These are phyloP conservation scores for Rhytidhysteron rufulum DNA, from an alignment of 2,329 filamentous ascomycete genomes.

Conservation along the genomic window DNA sequence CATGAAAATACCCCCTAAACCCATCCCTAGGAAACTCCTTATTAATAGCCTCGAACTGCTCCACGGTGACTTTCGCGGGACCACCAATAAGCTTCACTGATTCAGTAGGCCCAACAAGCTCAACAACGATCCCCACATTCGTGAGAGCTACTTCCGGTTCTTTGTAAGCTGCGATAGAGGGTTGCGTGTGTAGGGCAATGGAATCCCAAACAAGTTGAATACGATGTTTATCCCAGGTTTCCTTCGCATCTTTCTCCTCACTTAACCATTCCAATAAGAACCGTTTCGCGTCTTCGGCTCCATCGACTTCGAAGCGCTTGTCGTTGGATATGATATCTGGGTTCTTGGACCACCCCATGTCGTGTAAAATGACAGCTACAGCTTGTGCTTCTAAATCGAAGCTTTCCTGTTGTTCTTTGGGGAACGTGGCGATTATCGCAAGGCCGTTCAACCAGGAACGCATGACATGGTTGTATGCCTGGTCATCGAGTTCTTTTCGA, in stretches of 20 bases:
- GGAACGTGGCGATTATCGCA: constrained; percentile 28
- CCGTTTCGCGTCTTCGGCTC: constrained; percentile 42
- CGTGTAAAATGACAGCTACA: too few species aligned
- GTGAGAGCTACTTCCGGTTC: constrained; percentile 6
- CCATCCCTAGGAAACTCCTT: constrained; percentile 33
- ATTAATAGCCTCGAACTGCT: constrained; percentile 31
- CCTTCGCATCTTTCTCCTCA: constrained; percentile 10
- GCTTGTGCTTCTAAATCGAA: too few species aligned
- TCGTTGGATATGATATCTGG: constrained; percentile 39
- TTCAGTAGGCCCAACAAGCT: constrained; percentile 32
- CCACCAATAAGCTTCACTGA: too few species aligned
- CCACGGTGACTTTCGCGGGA: constrained; percentile 20
- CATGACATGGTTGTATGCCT: constrained; percentile 36
- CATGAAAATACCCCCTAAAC: constrained; percentile 33
- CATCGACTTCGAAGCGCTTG: constrained; percentile 51
- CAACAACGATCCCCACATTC: constrained; percentile 31
- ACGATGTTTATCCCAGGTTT: constrained; percentile 38
- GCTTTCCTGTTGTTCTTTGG: constrained; percentile 20
- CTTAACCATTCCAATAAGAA: too few species aligned
- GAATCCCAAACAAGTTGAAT: constrained; percentile 48
- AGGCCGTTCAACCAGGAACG: constrained; percentile 35
- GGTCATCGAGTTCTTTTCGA: constrained; percentile 20
- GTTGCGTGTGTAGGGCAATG: constrained; percentile 45
- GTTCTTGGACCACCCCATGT: too few species aligned
- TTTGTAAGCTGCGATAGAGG: constrained; percentile 37